Evolutionary conservation across 441 rosid species (phyloP).

Genomic region (Brassica balearica): DNA sequence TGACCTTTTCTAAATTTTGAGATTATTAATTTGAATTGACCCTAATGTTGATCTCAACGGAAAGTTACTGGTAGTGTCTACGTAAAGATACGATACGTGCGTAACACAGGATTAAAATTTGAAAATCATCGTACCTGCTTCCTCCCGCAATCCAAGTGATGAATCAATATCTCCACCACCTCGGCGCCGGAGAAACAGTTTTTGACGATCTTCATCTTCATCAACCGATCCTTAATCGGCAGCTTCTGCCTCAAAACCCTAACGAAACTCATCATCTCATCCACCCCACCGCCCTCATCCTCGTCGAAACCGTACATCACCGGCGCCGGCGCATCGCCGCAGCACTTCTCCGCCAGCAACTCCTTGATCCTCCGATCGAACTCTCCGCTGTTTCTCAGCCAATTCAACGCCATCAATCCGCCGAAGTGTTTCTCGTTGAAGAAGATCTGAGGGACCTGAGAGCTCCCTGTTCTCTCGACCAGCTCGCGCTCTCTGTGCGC

Average conservation of each 20-base stretch:
- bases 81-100: constrained; percentile 16
- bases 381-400: constrained; percentile 73
- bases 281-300: constrained; percentile 49
- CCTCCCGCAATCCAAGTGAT: constrained; percentile 73
- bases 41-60: not conserved
- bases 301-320: constrained; percentile 77
- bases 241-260: constrained; percentile 68
- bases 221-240: constrained; percentile 81
- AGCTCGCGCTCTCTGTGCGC: constrained; percentile 67
- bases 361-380: constrained; percentile 65
- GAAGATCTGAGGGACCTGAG: constrained; percentile 84
- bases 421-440: constrained; percentile 84
- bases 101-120: constrained; percentile 26
- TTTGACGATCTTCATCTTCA: constrained; percentile 86
- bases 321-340: constrained; percentile 62
- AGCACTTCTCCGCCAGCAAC: constrained; percentile 56
- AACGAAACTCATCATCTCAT: constrained; percentile 57
- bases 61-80: constrained; percentile 11
- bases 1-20: not conserved
- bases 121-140: constrained; percentile 56
- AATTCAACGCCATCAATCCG: constrained; percentile 81
- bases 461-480: constrained; percentile 62
- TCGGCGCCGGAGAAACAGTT: constrained; percentile 84
- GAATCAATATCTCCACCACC: constrained; percentile 70
- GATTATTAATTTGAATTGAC: not conserved